Percentiles rank a stretch among this genome's conserved stretches.
These are phyloP conservation scores for Penicillium sp. DNA, from an alignment of 2,329 filamentous ascomycete species.

Conservation along the genomic window DNA sequence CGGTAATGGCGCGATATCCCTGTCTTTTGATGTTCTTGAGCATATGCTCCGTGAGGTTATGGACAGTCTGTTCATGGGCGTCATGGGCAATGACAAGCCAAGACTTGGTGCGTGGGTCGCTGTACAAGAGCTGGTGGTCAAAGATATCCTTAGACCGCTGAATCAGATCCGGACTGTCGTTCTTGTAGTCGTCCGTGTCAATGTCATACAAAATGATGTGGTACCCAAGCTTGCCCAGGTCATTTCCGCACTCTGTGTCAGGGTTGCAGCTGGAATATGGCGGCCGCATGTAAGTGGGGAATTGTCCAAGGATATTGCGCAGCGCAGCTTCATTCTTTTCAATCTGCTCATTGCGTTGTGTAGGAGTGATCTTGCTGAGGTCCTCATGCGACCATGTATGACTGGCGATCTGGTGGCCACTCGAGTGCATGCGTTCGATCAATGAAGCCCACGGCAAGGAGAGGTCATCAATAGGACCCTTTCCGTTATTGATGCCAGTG, in stretches of 20 bases:
- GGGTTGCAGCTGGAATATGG: constrained; percentile 47
- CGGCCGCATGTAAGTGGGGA: constrained; percentile 55
- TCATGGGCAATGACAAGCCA: constrained; percentile 45
- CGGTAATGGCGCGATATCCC: constrained; percentile 41
- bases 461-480: constrained; percentile 45
- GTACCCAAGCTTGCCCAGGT: constrained; percentile 49
- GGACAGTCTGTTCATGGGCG: constrained; percentile 44
- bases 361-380: constrained; percentile 40
- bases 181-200: constrained; percentile 49
- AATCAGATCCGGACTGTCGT: constrained; percentile 38
- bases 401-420: constrained; percentile 52
- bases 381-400: constrained; percentile 54
- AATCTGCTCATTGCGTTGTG: constrained; percentile 44
- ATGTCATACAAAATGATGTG: constrained; percentile 49
- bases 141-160: constrained; percentile 43
- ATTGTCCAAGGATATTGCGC: constrained; percentile 47
- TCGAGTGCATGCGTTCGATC: constrained; percentile 43
- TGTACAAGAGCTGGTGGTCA: constrained; percentile 31
- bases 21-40: constrained; percentile 30
- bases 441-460: constrained; percentile 39
- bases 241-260: constrained; percentile 40
- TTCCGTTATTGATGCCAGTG: constrained; percentile 49
- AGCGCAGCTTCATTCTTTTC: constrained; percentile 49
- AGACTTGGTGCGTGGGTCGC: constrained; percentile 30
- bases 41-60: constrained; percentile 45